phyloP scores from a whole-genome alignment of 73 alveolate species.

The Urostyla sp. region DNA sequence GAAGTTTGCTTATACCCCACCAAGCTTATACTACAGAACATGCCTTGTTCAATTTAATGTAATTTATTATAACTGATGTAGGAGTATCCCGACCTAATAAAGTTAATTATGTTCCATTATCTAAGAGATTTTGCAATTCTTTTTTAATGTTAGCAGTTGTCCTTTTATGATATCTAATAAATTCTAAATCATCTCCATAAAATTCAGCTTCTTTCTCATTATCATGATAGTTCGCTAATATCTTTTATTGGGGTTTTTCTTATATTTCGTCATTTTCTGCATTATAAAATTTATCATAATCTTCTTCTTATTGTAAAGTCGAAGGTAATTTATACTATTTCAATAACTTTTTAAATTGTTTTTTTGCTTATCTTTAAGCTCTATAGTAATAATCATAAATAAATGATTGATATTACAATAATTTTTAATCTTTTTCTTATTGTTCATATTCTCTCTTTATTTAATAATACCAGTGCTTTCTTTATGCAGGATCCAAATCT shows the following conservation, averaged over 20 bases:
- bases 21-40: slow-evolving; percentile 65
- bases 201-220: slow-evolving; percentile 35
- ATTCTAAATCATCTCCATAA: slow-evolving; percentile 68
- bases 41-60: slow-evolving; percentile 61
- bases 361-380: slow-evolving; percentile 20
- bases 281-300: slow-evolving; percentile 37
- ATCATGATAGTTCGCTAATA: slow-evolving; percentile 23
- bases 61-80: slow-evolving; percentile 1
- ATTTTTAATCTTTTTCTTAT: slow-evolving; percentile 39
- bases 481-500: slow-evolving; percentile 25
- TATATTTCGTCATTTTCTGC: slow-evolving; percentile 23
- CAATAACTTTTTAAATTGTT: slow-evolving; percentile 32
- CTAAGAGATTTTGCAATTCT: slow-evolving; percentile 10
- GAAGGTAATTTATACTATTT: slow-evolving; percentile 46
- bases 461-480: slow-evolving; percentile 61
- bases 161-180: slow-evolving; percentile 63
- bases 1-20: slow-evolving; percentile 36
- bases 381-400: not conserved
- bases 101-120: not conserved
- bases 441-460: slow-evolving; percentile 59
- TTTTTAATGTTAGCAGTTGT: slow-evolving; percentile 47
- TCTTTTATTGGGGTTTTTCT: not conserved
- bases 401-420: not conserved
- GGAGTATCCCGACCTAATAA: slow-evolving; percentile 7
- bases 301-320: slow-evolving; percentile 44